Evolutionary conservation across 768 basidiomycete species (phyloP), one percentile per base, ranked within the genome.

Genomic region (Flagelloscypha sp.): DNA sequence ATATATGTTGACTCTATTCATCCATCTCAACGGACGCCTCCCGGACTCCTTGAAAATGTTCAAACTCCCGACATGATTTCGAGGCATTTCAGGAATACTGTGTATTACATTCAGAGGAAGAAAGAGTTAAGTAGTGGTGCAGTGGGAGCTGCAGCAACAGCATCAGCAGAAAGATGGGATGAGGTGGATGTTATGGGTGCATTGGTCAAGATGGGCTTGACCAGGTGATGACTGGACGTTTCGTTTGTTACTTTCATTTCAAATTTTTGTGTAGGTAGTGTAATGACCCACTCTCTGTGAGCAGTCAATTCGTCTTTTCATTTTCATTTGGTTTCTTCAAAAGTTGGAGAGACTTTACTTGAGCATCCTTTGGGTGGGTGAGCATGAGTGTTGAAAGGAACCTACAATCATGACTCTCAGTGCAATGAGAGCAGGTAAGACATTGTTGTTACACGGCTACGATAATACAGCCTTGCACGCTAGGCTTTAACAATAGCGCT

Each of bases 31-130:
- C 79, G 88, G 17, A 85, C 86, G 17, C 84, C 85, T 2, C 80
- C 85, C 5, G 92, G 92, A 13, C 69, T 93, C 24, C 77, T 98
- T 41, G 95, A 98, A 50, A 89, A 88, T 7, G 84, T 90, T 0
- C 82, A 90, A 44, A 83, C 86, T 5, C 87, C 90, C 9, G 93
- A 95, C 29, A 88, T 93, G 82, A 95, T 98, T 46, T 69, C 74
- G 1, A 71, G 87, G 32, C 95, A 99, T 61, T 98, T 98, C 70
- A 72, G 79, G 37, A 97, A 94, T 57, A 90, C 90, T 10, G 61
- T 99, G 30, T 53, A 63, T 13, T 85, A 92, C 53, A 92, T 97
- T 30, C 77, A 84, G 49, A 62, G 68, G 33, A 76, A 79, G 65
- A 92, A 93, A 64, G 55, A 56, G 3, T n/a, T n/a, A n/a, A 45